Evolutionary conservation across 2,329 filamentous ascomycete genomes (phyloP).

Genomic region (Hortaea sp.): DNA sequence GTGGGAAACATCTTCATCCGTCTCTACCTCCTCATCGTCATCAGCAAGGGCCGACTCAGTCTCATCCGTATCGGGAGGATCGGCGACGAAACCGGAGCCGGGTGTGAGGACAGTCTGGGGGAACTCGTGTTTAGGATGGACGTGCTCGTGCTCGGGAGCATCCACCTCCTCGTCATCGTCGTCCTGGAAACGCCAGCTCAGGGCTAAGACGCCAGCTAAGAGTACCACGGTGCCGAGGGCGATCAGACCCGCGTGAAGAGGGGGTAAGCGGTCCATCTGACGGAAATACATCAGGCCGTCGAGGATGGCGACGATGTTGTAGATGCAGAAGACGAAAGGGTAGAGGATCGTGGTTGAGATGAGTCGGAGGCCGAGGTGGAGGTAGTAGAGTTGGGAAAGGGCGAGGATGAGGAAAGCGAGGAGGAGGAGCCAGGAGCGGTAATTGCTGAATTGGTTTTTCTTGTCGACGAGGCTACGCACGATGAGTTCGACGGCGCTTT

Average conservation of each 20-base stretch:
- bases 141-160: conserved; percentile 36
- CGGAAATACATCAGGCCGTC: conserved; percentile 96
- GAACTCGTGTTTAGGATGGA: conserved; percentile 25
- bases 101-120: conserved; percentile 64
- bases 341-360: conserved; percentile 94
- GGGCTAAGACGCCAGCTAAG: conserved; percentile 74
- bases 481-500: conserved; percentile 89
- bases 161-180: conserved; percentile 45
- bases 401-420: conserved; percentile 71
- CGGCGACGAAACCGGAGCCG: conserved; percentile 53
- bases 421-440: conserved; percentile 90
- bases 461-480: conserved; percentile 77
- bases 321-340: conserved; percentile 94
- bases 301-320: conserved; percentile 97
- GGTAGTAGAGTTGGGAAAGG: conserved; percentile 84
- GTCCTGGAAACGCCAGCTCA: conserved; percentile 88
- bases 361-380: conserved; percentile 86
- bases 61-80: conserved; percentile 20
- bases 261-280: conserved; percentile 69
- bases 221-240: conserved; percentile 78
- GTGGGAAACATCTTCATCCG: neutral
- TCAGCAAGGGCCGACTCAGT: conserved; percentile 10
- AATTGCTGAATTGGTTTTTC: conserved; percentile 86
- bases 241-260: conserved; percentile 69
- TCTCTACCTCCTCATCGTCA: conserved; percentile 5